Evolutionary conservation across 352 stramenopile species (phyloP).

Genomic region (Poterioochromonas sp.): DNA sequence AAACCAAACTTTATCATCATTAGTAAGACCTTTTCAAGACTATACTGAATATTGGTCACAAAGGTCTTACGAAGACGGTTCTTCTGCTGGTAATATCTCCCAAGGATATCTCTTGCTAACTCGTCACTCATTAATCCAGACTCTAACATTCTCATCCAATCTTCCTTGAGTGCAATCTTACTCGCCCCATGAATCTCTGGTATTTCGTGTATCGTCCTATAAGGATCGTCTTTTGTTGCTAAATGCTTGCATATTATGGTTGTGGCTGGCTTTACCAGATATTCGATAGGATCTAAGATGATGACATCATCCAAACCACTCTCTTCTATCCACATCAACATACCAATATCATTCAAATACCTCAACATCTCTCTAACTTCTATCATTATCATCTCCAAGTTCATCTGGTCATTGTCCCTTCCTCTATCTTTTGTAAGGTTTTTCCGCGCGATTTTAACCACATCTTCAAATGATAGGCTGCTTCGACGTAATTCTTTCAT

Average conservation of each 20-base stretch:
- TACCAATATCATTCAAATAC: constrained; percentile 14
- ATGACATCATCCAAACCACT: background rate
- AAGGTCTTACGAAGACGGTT: too few relatives aligned
- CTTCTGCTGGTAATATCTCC: too few relatives aligned
- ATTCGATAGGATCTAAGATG: constrained; percentile 10
- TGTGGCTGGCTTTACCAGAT: background rate
- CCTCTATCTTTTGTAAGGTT: background rate
- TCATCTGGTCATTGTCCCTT: too few relatives aligned
- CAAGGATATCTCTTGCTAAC: too few relatives aligned
- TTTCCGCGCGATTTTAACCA: background rate
- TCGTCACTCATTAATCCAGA: background rate
- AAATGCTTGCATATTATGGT: constrained; percentile 12
- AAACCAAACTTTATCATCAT: too few relatives aligned
- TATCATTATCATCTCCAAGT: too few relatives aligned
- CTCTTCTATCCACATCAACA: background rate
- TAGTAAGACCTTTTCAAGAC: too few relatives aligned
- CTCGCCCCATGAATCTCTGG: background rate
- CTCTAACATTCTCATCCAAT: background rate
- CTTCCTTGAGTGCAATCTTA: background rate
- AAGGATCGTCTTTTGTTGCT: background rate
- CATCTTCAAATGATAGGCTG: background rate
- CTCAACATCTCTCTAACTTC: background rate
- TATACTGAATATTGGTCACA: too few relatives aligned
- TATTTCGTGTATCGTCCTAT: background rate
- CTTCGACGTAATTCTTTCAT: background rate